A percentile compares a stretch with the other conserved stretches of the same genome.
Evolutionary conservation across 2,329 filamentous ascomycete species (phyloP).

Genomic region (Sordariomycetes sp.): DNA sequence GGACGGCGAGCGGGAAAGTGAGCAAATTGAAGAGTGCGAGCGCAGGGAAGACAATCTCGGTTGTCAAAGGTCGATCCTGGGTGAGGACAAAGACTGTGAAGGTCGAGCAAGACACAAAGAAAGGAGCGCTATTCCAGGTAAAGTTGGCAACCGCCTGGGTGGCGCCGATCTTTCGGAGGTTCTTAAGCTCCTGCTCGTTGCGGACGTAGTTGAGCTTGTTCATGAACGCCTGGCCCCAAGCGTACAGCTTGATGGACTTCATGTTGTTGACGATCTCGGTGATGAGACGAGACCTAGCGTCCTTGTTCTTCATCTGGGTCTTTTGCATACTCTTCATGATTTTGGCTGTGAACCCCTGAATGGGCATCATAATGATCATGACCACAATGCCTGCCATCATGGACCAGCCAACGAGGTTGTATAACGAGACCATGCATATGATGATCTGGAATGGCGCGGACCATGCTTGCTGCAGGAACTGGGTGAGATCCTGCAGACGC

Average conservation of each 20-base stretch:
- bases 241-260: conserved; percentile 98
- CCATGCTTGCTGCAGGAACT: conserved; percentile 93
- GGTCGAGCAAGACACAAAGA: conserved; percentile 93
- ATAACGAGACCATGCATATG: conserved; percentile 91
- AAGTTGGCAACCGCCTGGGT: conserved; percentile 94
- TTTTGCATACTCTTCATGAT: conserved; percentile 95
- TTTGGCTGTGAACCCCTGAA: conserved; percentile 85
- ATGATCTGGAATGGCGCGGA: conserved; percentile 94
- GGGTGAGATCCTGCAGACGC: conserved; percentile 85
- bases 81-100: conserved; percentile 92
- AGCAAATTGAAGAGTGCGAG: conserved; percentile 89
- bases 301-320: conserved; percentile 98
- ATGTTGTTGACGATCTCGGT: conserved; percentile 99
- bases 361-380: conserved; percentile 95
- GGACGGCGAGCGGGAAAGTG: conserved; percentile 84
- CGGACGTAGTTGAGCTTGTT: conserved; percentile 92
- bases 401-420: conserved; percentile 86
- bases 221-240: conserved; percentile 96
- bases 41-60: conserved; percentile 92
- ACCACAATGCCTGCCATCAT: conserved; percentile 93
- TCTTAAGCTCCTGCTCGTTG: conserved; percentile 93
- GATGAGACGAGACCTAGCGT: conserved; percentile 83
- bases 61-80: conserved; percentile 70
- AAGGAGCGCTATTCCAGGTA: conserved; percentile 95
- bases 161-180: conserved; percentile 89